These are phyloP conservation scores for Ogataea salicorniae DNA, from an alignment of 805 yeast species.

Conservation along the genomic window DNA sequence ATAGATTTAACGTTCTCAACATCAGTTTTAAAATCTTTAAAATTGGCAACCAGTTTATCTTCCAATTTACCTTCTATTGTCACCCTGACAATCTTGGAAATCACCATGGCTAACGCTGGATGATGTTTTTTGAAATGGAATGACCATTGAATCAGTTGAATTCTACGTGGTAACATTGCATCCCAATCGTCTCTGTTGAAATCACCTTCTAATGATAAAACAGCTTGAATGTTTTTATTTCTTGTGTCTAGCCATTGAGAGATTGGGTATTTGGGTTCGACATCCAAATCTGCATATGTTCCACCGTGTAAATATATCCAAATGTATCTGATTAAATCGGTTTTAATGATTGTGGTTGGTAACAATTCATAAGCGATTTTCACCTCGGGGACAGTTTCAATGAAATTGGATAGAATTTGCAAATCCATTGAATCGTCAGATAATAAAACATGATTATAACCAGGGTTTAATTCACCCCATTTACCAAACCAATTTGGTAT, in stretches of 20 bases:
- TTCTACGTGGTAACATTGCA: slow-evolving; percentile 35
- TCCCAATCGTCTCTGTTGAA: slow-evolving; percentile 42
- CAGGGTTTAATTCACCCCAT: slow-evolving; percentile 15
- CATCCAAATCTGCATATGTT: slow-evolving; percentile 49
- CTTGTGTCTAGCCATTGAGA: slow-evolving; percentile 50
- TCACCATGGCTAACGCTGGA: slow-evolving; percentile 45
- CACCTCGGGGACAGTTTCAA: slow-evolving; percentile 36
- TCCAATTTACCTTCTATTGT: slow-evolving; percentile 35
- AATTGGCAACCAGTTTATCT: slow-evolving; percentile 17
- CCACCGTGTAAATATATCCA: slow-evolving; percentile 48
- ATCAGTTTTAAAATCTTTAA: slow-evolving; percentile 15
- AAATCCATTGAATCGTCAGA: slow-evolving; percentile 8
- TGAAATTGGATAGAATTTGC: slow-evolving; percentile 10
- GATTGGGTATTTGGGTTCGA: slow-evolving; percentile 35
- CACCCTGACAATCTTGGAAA: slow-evolving; percentile 40
- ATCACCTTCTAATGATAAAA: slow-evolving; percentile 45
- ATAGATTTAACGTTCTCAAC: slow-evolving; percentile 33
- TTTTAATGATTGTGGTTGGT: slow-evolving; percentile 42
- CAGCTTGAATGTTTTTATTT: slow-evolving; percentile 38
- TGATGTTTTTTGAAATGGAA: slow-evolving; percentile 52
- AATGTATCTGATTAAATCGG: slow-evolving; percentile 49
- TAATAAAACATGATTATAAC: slow-evolving; percentile 9
- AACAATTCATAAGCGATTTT: slow-evolving; percentile 39
- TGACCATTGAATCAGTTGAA: slow-evolving; percentile 51
- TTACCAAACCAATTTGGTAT: slow-evolving; percentile 4